Percentiles rank a stretch among this genome's conserved stretches.
Conservation (phyloP, 2,329 filamentous ascomycete species). For the Beauveria sp. region DNA sequence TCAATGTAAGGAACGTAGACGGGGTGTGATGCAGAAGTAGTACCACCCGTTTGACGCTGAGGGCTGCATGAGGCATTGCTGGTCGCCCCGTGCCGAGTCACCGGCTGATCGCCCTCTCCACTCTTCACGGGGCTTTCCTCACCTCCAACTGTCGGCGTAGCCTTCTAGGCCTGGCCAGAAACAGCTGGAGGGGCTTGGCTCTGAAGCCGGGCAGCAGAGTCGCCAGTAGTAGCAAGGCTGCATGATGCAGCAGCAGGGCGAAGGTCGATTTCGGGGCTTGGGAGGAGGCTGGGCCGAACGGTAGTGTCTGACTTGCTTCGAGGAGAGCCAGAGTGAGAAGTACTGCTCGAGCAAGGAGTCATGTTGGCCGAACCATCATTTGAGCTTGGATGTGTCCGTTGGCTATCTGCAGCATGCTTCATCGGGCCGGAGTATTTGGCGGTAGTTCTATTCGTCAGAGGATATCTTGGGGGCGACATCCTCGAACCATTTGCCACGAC, state of each 20-base stretch:
- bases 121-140: neutral
- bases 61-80: neutral
- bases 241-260: neutral
- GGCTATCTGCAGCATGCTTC: neutral
- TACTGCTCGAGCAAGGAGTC: neutral
- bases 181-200: neutral
- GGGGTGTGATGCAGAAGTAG: neutral
- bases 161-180: conserved; percentile 1
- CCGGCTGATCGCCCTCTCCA: neutral
- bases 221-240: neutral
- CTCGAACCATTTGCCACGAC: conserved; percentile 17
- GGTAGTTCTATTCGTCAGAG: neutral
- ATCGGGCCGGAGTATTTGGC: neutral
- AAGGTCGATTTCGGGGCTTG: neutral
- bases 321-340: neutral
- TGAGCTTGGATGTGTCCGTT: neutral
- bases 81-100: neutral
- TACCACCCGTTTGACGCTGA: neutral
- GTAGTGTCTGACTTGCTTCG: conserved; percentile 2
- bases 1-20: neutral
- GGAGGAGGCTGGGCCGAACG: neutral
- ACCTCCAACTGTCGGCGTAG: neutral
- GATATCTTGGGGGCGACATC: neutral
- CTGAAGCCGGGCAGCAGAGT: neutral
- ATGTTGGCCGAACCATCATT: neutral